A percentile compares a stretch with the other conserved stretches of the same genome.
Evolutionary conservation across 805 yeast genomes (phyloP).

Genomic region (Metschnikowia borealis): DNA sequence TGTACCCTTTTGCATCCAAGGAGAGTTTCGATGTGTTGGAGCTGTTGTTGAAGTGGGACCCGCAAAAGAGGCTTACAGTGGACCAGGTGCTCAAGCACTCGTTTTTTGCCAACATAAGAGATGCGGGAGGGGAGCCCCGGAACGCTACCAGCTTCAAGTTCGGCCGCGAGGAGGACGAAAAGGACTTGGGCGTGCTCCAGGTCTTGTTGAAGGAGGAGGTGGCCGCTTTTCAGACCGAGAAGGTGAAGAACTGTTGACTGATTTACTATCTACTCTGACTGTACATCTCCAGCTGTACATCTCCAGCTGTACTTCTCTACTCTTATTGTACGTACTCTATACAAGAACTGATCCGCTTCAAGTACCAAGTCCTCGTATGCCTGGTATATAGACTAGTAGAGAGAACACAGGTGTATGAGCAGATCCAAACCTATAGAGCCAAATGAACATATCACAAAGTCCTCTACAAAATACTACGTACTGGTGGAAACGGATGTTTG

Average conservation of each 20-base stretch:
- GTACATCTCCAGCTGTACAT: no score
- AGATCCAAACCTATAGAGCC: no score
- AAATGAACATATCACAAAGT: no score
- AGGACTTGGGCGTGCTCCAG: slow-evolving; percentile 16
- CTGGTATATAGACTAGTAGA: no score
- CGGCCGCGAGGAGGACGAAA: slow-evolving; percentile 49
- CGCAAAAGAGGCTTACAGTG: slow-evolving; percentile 50
- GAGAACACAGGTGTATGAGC: no score
- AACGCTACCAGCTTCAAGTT: slow-evolving; percentile 56
- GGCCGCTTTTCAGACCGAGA: slow-evolving; percentile 17
- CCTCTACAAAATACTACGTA: no score
- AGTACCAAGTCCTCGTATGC: no score
- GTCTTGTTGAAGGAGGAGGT: slow-evolving; percentile 21
- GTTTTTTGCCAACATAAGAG: slow-evolving; percentile 53
- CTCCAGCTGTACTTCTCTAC: no score
- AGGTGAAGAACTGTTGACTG: background rate
- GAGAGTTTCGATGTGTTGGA: slow-evolving; percentile 52
- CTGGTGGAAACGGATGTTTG: no score
- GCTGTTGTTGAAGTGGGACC: slow-evolving; percentile 61
- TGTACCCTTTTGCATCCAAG: slow-evolving; percentile 61
- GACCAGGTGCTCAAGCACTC: slow-evolving; percentile 54
- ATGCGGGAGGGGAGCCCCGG: slow-evolving; percentile 51
- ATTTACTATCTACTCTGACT: background rate
- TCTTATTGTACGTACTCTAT: no score
- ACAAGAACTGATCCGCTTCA: no score